These are phyloP conservation scores for Euphorbia peplus DNA, from an alignment of 345 rosid species.

Conservation along the genomic window DNA sequence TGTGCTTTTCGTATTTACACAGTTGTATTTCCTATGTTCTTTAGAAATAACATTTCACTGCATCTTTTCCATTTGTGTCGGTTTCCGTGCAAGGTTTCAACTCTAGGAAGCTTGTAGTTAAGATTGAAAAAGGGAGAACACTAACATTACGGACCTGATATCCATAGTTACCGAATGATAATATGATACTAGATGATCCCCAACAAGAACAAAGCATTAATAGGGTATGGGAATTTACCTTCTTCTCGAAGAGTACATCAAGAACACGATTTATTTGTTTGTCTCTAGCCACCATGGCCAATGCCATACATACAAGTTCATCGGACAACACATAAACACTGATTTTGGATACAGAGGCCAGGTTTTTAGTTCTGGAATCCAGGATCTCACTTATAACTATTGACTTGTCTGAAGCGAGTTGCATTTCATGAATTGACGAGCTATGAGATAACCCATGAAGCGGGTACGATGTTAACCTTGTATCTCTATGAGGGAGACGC, in stretches of 20 bases:
- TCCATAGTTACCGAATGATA: too few relatives aligned
- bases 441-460: constrained; percentile 67
- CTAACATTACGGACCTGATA: neutral
- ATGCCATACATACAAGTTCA: constrained; percentile 91
- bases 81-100: too few relatives aligned
- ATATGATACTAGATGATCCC: too few relatives aligned
- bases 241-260: constrained; percentile 79
- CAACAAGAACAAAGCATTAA: neutral
- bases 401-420: constrained; percentile 81
- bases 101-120: neutral
- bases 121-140: neutral
- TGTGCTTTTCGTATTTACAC: too few relatives aligned
- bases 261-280: constrained; percentile 92
- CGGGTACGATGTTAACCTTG: constrained; percentile 41
- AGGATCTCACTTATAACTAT: constrained; percentile 86
- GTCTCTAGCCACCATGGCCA: constrained; percentile 95
- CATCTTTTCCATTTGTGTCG: too few relatives aligned
- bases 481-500: constrained; percentile 71
- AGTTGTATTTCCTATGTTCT: too few relatives aligned
- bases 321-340: constrained; percentile 89
- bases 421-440: constrained; percentile 94
- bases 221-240: constrained; percentile 39
- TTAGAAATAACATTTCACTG: too few relatives aligned
- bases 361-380: constrained; percentile 92
- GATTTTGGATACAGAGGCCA: constrained; percentile 88